phyloP scores from a whole-genome alignment of 164 flowering plant species.

The Litsea cubeba region DNA sequence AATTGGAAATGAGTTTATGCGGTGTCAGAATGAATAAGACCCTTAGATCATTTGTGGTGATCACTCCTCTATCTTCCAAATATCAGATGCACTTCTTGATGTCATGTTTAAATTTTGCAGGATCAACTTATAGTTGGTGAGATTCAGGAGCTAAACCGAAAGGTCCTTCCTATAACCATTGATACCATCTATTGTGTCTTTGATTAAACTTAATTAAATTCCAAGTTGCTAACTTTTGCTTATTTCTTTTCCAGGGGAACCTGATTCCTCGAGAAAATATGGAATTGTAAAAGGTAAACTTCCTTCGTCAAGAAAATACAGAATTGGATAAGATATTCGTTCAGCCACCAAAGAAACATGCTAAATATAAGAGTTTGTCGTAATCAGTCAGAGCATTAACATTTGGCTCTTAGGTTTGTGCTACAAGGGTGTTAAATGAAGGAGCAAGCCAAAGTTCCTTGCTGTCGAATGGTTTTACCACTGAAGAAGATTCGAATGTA shows the following conservation, averaged over 20 bases:
- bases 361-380: not conserved
- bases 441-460: constrained; percentile 31
- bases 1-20: constrained; percentile 75
- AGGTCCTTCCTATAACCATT: constrained; percentile 39
- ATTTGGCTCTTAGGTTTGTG: constrained; percentile 46
- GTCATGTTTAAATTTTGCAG: constrained; percentile 32
- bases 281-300: constrained; percentile 71
- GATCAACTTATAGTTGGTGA: constrained; percentile 68
- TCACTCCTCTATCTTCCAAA: not conserved
- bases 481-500: constrained; percentile 34
- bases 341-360: constrained; percentile 10
- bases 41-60: not conserved
- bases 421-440: constrained; percentile 43
- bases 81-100: constrained; percentile 5
- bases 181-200: not conserved
- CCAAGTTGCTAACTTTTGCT: constrained; percentile 14
- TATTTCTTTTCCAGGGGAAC: constrained; percentile 48
- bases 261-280: constrained; percentile 72
- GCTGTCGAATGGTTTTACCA: constrained; percentile 30
- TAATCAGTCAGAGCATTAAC: constrained; percentile 7
- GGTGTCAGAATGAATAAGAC: constrained; percentile 84
- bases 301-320: constrained; percentile 51
- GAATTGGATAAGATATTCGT: constrained; percentile 48
- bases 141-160: constrained; percentile 69
- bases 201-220: not conserved